phyloP scores from a whole-genome alignment of 306 rosid genomes.

The Echinosophora koreensis region DNA sequence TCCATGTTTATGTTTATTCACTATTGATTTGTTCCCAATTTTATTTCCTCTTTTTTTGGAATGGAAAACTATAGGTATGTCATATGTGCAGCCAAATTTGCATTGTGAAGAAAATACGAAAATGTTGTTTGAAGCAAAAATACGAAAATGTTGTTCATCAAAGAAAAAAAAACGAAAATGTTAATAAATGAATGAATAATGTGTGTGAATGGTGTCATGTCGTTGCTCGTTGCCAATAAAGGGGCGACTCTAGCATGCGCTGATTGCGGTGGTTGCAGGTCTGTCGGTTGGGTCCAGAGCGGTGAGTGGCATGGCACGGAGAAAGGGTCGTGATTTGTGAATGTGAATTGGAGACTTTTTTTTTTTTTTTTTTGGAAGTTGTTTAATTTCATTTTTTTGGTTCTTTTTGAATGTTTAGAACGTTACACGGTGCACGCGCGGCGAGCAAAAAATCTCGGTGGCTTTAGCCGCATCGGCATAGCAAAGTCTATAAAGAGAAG shows the following conservation, averaged over 20 bases:
- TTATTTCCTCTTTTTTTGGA: background rate
- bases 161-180: background rate
- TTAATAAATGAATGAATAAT: background rate
- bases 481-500: slow-evolving; percentile 19
- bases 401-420: slow-evolving; percentile 17
- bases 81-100: background rate
- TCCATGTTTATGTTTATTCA: slow-evolving; percentile 11
- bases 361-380: background rate
- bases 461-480: slow-evolving; percentile 38
- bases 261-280: slow-evolving; percentile 62
- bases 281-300: slow-evolving; percentile 46
- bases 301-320: slow-evolving; percentile 25
- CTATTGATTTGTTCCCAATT: background rate
- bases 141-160: background rate
- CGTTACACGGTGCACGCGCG: slow-evolving; percentile 33
- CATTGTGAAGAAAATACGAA: background rate
- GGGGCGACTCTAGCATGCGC: slow-evolving; percentile 35
- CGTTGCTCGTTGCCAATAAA: background rate
- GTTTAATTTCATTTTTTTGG: background rate
- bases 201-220: background rate
- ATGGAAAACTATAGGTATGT: background rate
- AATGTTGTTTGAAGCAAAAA: background rate
- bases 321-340: background rate
- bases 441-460: background rate
- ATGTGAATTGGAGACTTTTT: slow-evolving; percentile 43